phyloP scores from a whole-genome alignment of 108 stramenopile species.

The Schizochytrium sp. region DNA sequence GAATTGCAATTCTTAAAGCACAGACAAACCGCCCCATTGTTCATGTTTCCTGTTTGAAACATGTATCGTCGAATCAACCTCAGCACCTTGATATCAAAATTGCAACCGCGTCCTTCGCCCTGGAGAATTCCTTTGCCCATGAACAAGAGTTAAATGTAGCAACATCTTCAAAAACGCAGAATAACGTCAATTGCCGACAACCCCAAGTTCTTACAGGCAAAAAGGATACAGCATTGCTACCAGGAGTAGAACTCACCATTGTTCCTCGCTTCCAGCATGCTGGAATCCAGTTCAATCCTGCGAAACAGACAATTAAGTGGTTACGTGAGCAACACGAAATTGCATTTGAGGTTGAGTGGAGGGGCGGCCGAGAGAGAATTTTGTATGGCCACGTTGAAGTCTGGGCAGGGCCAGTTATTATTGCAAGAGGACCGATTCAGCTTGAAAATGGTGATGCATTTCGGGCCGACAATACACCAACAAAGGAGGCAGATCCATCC shows the following conservation, averaged over 20 bases:
- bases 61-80: no score
- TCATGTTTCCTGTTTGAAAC: no score
- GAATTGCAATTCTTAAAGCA: no score
- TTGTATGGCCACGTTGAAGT: background rate
- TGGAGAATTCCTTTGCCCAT: no score
- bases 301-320: background rate
- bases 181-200: background rate
- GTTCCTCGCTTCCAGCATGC: background rate
- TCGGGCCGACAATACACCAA: background rate
- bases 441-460: background rate
- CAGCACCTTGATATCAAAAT: no score
- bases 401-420: constrained; percentile 33
- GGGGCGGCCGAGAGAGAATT: background rate
- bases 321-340: constrained; percentile 12
- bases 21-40: no score
- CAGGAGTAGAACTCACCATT: background rate
- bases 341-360: constrained; percentile 19
- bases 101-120: no score
- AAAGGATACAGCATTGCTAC: background rate
- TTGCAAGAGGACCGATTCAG: constrained; percentile 3
- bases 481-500: background rate
- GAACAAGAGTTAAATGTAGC: no score
- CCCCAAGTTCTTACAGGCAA: background rate
- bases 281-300: background rate
- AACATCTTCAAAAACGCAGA: background rate